phyloP scores from a whole-genome alignment of 2,329 filamentous ascomycete genomes.

The Fusarium sp. region DNA sequence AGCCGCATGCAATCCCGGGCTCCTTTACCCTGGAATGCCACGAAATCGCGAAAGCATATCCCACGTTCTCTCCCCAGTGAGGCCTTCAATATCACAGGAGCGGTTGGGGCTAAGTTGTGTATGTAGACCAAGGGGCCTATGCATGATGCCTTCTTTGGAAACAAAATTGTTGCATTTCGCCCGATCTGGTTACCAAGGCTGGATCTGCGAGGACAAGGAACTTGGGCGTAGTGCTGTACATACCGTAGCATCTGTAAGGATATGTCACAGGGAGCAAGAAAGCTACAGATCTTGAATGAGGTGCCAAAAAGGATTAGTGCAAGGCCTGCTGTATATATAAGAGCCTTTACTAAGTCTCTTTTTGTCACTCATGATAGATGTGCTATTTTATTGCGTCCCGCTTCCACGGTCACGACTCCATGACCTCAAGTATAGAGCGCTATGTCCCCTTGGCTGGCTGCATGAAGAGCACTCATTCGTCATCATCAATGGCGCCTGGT shows the following conservation, averaged over 20 bases:
- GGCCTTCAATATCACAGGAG: background rate
- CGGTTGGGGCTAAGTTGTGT: background rate
- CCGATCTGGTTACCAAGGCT: constrained; percentile 1
- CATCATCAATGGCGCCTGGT: constrained; percentile 16
- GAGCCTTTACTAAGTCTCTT: background rate
- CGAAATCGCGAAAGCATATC: background rate
- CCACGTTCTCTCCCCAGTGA: background rate
- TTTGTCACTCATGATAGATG: background rate
- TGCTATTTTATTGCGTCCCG: background rate
- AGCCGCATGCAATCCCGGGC: constrained; percentile 34
- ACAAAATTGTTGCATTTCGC: constrained; percentile 1
- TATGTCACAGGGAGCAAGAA: background rate
- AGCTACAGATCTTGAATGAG: background rate
- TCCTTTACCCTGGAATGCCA: background rate
- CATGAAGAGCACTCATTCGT: constrained; percentile 21
- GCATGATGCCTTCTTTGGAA: constrained; percentile 1
- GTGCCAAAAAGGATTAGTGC: background rate
- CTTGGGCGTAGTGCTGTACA: background rate
- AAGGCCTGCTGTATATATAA: background rate
- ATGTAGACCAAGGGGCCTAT: background rate
- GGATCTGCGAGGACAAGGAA: constrained; percentile 3
- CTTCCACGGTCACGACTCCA: background rate
- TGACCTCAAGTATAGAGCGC: background rate
- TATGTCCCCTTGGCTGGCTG: constrained; percentile 1
- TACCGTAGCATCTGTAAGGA: constrained; percentile 1